Evolutionary conservation across 2,329 filamentous ascomycete genomes (phyloP), one percentile per base, ranked within the genome.

Genomic region (Pyrenochaeta sp.): DNA sequence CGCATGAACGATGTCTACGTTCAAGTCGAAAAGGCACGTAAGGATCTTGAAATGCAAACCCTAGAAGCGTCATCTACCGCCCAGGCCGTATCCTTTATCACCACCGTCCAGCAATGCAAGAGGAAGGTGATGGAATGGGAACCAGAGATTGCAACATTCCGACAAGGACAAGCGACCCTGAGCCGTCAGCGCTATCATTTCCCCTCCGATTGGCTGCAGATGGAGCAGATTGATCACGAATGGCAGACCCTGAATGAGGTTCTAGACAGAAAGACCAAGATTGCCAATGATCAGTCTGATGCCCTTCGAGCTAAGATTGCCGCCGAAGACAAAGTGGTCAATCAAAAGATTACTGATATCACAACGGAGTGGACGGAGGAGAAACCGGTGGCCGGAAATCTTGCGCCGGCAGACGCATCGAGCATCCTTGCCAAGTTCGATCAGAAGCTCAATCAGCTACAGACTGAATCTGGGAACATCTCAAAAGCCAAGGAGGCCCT

Each of bases 51-150:
- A 79, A 87, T 90, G 36, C 93, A 97, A 74, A 94, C 92, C 27
- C 86, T 98, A 43, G 94, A 98, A 76, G 92, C 93, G 22, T 94
- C 92, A 4, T 98, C 95, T 1, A 99, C 95, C 4, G 94, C 94
- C 0, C 93, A 98, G 75, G 95, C 96, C 25, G 96, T 99, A 3
- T 92, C 95, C 37, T 99, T 99, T 79, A 99, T 99, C 74, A 99
- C 96, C 0, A 93, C 94, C 52, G 95, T 99, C 5, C 95, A 99
- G 79, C 92, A 92, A 72, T 97, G 93, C 81, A 96, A 96, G 82
- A 89, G 93, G 49, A 96, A 96, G 75, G 93, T 96, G 50, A 94
- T 93, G 78, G 83, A 90, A 3, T 99, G 95, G 95, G 93, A 92
- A 6, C 94, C 94, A 0, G 95, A 99, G 76, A 92, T 99, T 40